A percentile compares a stretch with the other conserved stretches of the same genome.
phyloP scores from a whole-genome alignment of 2,329 filamentous ascomycete species.

The Talaromyces rugulosus region DNA sequence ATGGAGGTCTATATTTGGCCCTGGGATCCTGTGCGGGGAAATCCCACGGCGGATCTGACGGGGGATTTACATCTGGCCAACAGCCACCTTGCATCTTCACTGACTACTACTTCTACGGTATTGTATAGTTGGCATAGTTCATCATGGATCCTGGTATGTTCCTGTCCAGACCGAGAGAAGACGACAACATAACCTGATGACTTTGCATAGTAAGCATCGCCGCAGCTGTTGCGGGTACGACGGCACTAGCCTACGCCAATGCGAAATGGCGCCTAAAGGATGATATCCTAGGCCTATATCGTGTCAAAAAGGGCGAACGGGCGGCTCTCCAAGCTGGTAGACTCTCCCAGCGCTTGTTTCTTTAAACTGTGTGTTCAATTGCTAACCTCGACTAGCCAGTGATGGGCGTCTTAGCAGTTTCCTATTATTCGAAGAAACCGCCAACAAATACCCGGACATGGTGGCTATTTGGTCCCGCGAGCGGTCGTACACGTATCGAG shows the following conservation, averaged over 20 bases:
- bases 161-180: background rate
- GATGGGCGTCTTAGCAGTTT: slow-evolving; percentile 57
- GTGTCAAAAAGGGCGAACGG: background rate
- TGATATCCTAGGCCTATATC: slow-evolving; percentile 46
- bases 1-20: background rate
- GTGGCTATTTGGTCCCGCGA: slow-evolving; percentile 65
- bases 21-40: background rate
- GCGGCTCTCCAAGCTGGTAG: slow-evolving; percentile 43
- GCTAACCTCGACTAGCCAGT: slow-evolving; percentile 34
- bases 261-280: slow-evolving; percentile 65
- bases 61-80: background rate
- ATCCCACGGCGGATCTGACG: too few relatives aligned
- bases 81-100: background rate
- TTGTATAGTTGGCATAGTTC: background rate
- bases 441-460: slow-evolving; percentile 48
- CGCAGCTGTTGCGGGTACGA: slow-evolving; percentile 24
- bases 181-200: background rate
- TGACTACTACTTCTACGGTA: background rate
- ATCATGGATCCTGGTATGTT: background rate
- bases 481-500: slow-evolving; percentile 56
- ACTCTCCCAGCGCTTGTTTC: background rate
- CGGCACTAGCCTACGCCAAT: slow-evolving; percentile 43
- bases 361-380: background rate
- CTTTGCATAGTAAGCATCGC: slow-evolving; percentile 17
- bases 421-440: slow-evolving; percentile 61